Evolutionary conservation across 139 green algal species (phyloP).

Genomic region (Chlorella sp.): DNA sequence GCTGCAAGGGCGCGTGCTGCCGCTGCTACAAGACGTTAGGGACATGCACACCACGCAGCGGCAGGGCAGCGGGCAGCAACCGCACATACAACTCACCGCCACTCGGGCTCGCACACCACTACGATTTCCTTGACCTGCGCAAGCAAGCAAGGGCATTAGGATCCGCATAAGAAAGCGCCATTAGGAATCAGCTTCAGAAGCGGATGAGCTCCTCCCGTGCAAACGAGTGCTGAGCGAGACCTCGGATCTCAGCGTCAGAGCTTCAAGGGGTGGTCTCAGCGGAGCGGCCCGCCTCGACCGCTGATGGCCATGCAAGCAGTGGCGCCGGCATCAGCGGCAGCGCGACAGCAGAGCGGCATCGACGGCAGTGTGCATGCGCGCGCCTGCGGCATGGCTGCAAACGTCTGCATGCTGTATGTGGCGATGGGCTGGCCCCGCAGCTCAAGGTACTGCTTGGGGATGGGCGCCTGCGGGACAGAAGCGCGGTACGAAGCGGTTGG

Average conservation of each 20-base stretch:
- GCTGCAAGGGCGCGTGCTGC: no score
- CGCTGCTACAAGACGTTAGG: no score
- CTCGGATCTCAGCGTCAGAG: no score
- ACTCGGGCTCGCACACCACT: slow-evolving; percentile 92
- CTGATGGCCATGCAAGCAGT: no score
- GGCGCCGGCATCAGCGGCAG: no score
- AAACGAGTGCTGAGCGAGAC: no score
- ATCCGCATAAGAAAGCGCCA: no score
- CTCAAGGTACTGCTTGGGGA: slow-evolving; percentile 98
- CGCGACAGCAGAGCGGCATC: neutral
- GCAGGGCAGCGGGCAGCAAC: neutral
- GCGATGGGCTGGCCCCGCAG: slow-evolving; percentile 86
- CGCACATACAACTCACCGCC: slow-evolving; percentile 58
- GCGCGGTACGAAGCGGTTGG: no score
- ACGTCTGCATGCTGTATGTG: slow-evolving; percentile 85
- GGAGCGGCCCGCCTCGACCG: no score
- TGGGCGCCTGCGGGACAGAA: slow-evolving; percentile 62
- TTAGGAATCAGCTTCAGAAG: no score
- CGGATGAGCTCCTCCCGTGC: no score
- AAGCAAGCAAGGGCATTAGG: neutral
- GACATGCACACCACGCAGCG: neutral
- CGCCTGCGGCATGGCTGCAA: slow-evolving; percentile 76
- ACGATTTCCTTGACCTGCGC: slow-evolving; percentile 88
- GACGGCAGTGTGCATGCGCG: neutral
- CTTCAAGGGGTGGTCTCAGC: no score